phyloP scores from a whole-genome alignment of 2,329 filamentous ascomycete species.

The Ophidiomyces ophidiicola region DNA sequence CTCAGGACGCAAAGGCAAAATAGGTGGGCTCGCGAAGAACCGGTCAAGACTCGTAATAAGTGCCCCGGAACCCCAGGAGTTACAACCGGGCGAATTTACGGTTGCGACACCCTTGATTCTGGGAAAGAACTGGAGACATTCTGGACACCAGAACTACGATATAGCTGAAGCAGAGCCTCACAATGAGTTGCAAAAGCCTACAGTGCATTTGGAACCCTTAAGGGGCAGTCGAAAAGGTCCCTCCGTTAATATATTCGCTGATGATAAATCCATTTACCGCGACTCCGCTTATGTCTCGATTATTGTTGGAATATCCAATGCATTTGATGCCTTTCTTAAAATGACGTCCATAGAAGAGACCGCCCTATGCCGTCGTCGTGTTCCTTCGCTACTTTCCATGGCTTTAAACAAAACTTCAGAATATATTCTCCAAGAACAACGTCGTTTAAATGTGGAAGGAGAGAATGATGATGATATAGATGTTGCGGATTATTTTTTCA shows the following conservation, averaged over 20 bases:
- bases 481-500: conserved; percentile 33
- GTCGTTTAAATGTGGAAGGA: conserved; percentile 23
- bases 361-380: conserved; percentile 16
- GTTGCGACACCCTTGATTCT: conserved; percentile 33
- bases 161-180: no score
- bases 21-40: conserved; percentile 15
- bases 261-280: not conserved
- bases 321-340: conserved; percentile 28
- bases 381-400: conserved; percentile 29
- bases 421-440: conserved; percentile 30
- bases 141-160: not conserved
- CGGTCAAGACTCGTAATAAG: conserved; percentile 22
- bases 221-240: not conserved
- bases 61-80: conserved; percentile 27
- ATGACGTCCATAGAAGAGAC: conserved; percentile 20
- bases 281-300: conserved; percentile 24
- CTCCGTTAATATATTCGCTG: not conserved
- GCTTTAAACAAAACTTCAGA: conserved; percentile 26
- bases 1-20: conserved; percentile 22
- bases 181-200: no score
- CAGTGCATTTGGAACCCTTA: no score
- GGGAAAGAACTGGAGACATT: conserved; percentile 18
- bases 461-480: conserved; percentile 25
- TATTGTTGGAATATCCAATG: conserved; percentile 24
- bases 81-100: conserved; percentile 31